phyloP scores from a whole-genome alignment of 345 rosid species.

The Punica granatum region DNA sequence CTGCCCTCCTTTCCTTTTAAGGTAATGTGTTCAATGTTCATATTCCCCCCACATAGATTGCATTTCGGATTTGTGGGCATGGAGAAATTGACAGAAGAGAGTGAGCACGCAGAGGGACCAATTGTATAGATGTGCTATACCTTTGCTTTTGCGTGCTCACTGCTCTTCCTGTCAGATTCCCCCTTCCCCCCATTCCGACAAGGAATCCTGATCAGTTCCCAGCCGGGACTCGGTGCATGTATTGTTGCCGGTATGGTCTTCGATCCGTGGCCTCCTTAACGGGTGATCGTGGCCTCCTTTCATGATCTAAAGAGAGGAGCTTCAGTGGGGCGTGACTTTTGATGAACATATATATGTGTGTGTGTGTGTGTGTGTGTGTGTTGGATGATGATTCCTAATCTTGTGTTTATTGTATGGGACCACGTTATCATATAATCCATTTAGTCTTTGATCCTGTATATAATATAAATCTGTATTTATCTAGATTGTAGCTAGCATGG shows the following conservation, averaged over 20 bases:
- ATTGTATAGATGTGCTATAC: conserved; percentile 47
- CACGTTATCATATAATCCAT: background rate
- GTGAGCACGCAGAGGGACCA: conserved; percentile 93
- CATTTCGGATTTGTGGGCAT: conserved; percentile 20
- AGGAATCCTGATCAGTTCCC: background rate
- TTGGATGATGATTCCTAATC: background rate
- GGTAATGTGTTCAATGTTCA: conserved; percentile 1
- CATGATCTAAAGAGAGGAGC: background rate
- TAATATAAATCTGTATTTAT: background rate
- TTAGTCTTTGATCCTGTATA: background rate
- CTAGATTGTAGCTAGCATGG: background rate
- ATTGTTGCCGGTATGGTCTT: background rate
- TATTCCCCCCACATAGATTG: too few species aligned
- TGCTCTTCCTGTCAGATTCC: conserved; percentile 70
- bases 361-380: too few species aligned
- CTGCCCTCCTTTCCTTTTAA: conserved; percentile 6
- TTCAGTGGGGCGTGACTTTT: background rate
- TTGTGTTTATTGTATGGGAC: background rate
- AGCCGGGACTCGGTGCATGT: background rate
- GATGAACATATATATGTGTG: background rate
- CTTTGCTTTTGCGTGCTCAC: conserved; percentile 91
- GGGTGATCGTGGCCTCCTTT: background rate
- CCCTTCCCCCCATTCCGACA: background rate
- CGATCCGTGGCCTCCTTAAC: background rate
- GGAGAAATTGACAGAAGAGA: conserved; percentile 97